phyloP scores from a whole-genome alignment of 805 yeast genomes.

The Wickerhamomyces hampshirensis region DNA sequence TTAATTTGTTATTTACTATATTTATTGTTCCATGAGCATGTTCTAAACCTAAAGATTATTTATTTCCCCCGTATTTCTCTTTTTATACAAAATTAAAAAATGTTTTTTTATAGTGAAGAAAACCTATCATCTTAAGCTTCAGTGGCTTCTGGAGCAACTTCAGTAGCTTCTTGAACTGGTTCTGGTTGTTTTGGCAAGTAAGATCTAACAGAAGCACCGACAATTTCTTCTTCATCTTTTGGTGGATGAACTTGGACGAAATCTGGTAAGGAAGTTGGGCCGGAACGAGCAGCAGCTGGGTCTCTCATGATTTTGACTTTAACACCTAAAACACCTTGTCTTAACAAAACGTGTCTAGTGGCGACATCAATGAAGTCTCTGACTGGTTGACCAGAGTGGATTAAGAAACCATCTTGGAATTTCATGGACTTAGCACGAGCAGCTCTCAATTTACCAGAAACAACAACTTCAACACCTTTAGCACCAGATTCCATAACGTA shows the following conservation, averaged over 20 bases:
- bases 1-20: too few species aligned
- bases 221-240: constrained; percentile 83
- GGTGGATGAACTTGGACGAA: constrained; percentile 89
- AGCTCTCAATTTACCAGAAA: constrained; percentile 99
- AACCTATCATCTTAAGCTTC: constrained; percentile 1
- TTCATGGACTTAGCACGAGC: constrained; percentile 99
- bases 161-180: constrained; percentile 17
- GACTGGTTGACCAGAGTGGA: constrained; percentile 99
- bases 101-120: not conserved
- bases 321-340: constrained; percentile 99
- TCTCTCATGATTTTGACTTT: constrained; percentile 99
- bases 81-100: not conserved
- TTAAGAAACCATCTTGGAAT: constrained; percentile 99
- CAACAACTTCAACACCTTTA: constrained; percentile 99
- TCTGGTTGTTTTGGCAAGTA: constrained; percentile 42
- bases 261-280: constrained; percentile 94
- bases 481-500: constrained; percentile 99
- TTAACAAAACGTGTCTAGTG: constrained; percentile 98
- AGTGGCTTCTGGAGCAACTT: constrained; percentile 14
- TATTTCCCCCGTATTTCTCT: not conserved
- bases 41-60: not conserved
- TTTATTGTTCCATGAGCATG: too few species aligned
- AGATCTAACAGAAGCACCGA: constrained; percentile 78
- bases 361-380: constrained; percentile 97
- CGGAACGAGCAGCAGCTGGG: constrained; percentile 80